Base-by-base conservation (phyloP, 2,329 filamentous ascomycete genomes). In the Hypoxylon sp. region DNA sequence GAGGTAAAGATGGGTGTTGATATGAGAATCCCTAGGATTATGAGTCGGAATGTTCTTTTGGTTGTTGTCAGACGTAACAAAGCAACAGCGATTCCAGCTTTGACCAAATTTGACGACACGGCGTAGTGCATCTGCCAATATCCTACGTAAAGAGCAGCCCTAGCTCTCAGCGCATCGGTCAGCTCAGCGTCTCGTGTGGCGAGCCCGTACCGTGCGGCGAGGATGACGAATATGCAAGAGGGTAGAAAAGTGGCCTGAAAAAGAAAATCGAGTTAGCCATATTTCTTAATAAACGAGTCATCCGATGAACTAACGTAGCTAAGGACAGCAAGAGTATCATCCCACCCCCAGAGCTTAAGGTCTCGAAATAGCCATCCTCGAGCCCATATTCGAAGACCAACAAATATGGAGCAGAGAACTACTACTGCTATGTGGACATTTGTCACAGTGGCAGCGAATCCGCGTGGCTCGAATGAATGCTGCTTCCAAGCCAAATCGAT, bases 51-150 rank as follows among this genome's bases (percentile, higher is more conserved):
- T 8, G 5, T 13, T 19, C 17, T 57, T 50, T 57, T 14, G 29
- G 42, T 46, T 37, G 47, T 55, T 10, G 59, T 55, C 13, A 63
- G 39, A 13, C 59, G 59, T 17, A 63, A 24, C 24, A 63, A 11
- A 17, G 50, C 50, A 31, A 63, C 59, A 10, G 59, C 59, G n/a
- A 63, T 63, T 8, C 50, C 50, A 17, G 59, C 59, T 50, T 63
- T 63, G 44, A 63, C 59, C 37, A 63, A 47, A 29, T 55, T 63
- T 22, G 59, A 57, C 35, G 58, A 61, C 17, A 19, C 37, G n/a
- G 58, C 58, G n/a, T 61, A 61, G 19, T 61, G 48, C 58, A 61
- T 61, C 26, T 61, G 58, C 58, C 58, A 61, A 9, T 61, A 61
- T 8, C 58, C 58, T 29, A 53, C 24, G 19, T 61, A 61, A 8